A percentile compares a stretch with the other conserved stretches of the same genome.
Conservation (phyloP, 192 early-diverging fungal species). For the Phlyctochytrium bullatum region DNA sequence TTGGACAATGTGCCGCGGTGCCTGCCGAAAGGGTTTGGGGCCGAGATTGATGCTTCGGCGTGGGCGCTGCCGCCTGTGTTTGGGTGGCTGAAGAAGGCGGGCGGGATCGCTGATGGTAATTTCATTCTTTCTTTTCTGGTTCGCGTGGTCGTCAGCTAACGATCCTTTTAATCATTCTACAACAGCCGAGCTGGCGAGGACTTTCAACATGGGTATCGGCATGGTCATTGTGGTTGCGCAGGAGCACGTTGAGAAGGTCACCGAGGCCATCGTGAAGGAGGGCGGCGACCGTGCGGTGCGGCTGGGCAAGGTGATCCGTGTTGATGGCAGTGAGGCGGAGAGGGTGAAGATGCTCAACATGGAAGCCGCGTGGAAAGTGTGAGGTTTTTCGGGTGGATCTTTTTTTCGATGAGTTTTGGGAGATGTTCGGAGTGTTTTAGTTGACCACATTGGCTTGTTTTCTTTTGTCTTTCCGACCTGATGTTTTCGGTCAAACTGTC, state of each 20-base stretch:
- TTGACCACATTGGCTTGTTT: too few species aligned
- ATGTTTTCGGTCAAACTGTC: too few species aligned
- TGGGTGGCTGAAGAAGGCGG: slow-evolving; percentile 87
- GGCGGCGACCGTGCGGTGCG: slow-evolving; percentile 17
- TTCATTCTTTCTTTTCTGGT: slow-evolving; percentile 18
- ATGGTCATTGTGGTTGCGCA: slow-evolving; percentile 87
- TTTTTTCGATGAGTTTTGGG: too few species aligned
- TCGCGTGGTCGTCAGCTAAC: slow-evolving; percentile 4
- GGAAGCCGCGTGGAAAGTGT: slow-evolving; percentile 12
- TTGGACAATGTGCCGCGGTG: slow-evolving; percentile 97
- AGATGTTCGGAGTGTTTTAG: too few species aligned
- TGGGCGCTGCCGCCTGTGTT: slow-evolving; percentile 93
- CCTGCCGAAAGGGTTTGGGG: slow-evolving; percentile 79
- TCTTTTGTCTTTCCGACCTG: too few species aligned
- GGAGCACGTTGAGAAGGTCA: slow-evolving; percentile 61
- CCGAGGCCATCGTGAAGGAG: not conserved
- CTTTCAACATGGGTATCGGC: slow-evolving; percentile 99
- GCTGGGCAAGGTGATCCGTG: slow-evolving; percentile 3
- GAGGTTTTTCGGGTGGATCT: too few species aligned
- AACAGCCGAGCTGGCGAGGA: slow-evolving; percentile 85
- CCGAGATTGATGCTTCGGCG: slow-evolving; percentile 72
- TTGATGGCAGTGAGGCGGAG: slow-evolving; percentile 16
- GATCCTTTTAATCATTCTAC: not conserved
- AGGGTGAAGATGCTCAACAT: slow-evolving; percentile 21
- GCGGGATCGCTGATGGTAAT: slow-evolving; percentile 67